These are phyloP conservation scores for Dentipellis fragilis DNA, from an alignment of 768 basidiomycete species.

Conservation along the genomic window DNA sequence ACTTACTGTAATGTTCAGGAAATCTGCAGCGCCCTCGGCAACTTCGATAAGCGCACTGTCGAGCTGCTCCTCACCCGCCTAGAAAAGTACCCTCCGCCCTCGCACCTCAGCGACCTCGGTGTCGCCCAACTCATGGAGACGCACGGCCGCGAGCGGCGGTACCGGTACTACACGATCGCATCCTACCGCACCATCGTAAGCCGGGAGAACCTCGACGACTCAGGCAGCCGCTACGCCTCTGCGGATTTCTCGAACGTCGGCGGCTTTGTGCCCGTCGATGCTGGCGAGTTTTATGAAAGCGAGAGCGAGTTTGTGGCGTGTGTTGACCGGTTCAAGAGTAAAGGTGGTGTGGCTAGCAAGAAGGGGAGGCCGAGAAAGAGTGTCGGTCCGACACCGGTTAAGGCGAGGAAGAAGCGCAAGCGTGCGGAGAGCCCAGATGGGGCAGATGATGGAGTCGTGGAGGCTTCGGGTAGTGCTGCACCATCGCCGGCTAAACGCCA, in stretches of 20 bases:
- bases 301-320: slow-evolving; percentile 31
- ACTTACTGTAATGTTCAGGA: slow-evolving; percentile 33
- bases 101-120: slow-evolving; percentile 63
- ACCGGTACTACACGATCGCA: slow-evolving; percentile 71
- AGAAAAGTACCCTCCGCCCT: slow-evolving; percentile 51
- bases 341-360: slow-evolving; percentile 2
- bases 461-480: neutral
- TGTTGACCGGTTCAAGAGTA: slow-evolving; percentile 39
- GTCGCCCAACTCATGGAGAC: slow-evolving; percentile 72
- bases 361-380: neutral
- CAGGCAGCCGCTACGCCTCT: slow-evolving; percentile 30
- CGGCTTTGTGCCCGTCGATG: slow-evolving; percentile 37
- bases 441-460: neutral
- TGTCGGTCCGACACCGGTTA: slow-evolving; percentile 14
- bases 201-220: slow-evolving; percentile 54
- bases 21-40: slow-evolving; percentile 46
- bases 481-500: slow-evolving; percentile 22
- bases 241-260: slow-evolving; percentile 42
- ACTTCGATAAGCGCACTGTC: slow-evolving; percentile 73
- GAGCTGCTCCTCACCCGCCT: slow-evolving; percentile 72
- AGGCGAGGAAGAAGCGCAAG: slow-evolving; percentile 22
- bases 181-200: slow-evolving; percentile 57
- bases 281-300: slow-evolving; percentile 45
- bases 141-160: slow-evolving; percentile 74
- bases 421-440: slow-evolving; percentile 16